phyloP scores from a whole-genome alignment of 306 rosid species.

The Potentilla sterilis region DNA sequence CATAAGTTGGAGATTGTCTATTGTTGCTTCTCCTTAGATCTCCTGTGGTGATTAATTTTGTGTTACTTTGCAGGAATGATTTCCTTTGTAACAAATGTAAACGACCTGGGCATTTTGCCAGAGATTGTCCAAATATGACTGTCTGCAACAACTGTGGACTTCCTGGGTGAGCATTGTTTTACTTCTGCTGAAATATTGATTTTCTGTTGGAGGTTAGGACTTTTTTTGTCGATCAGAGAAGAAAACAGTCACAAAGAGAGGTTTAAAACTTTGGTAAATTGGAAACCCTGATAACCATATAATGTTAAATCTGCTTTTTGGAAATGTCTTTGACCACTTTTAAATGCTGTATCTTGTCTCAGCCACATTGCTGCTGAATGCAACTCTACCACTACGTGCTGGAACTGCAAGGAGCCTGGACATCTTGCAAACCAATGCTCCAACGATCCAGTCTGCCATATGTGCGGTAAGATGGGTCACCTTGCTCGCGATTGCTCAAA shows the following conservation, averaged over 20 bases:
- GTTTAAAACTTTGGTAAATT: not conserved
- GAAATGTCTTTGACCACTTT: not conserved
- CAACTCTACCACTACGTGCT: conserved; percentile 21
- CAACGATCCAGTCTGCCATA: conserved; percentile 19
- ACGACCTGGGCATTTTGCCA: conserved; percentile 31
- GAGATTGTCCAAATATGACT: conserved; percentile 24
- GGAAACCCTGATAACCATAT: not conserved
- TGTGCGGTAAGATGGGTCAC: conserved; percentile 29
- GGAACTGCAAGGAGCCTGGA: conserved; percentile 34
- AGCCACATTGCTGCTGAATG: conserved; percentile 30
- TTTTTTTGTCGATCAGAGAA: too few species aligned
- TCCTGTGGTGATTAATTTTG: not conserved
- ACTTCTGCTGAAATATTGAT: not conserved
- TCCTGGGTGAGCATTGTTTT: conserved; percentile 26
- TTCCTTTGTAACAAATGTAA: conserved; percentile 29
- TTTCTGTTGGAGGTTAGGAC: not conserved
- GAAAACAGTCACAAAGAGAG: too few species aligned
- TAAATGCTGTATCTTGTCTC: not conserved
- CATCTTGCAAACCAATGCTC: conserved; percentile 30
- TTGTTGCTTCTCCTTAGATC: not conserved
- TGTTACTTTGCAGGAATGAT: conserved; percentile 19
- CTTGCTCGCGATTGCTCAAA: conserved; percentile 23
- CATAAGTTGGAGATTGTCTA: not conserved
- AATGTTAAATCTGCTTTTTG: not conserved
- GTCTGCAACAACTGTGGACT: conserved; percentile 33